phyloP scores from a whole-genome alignment of 2,329 filamentous ascomycete genomes.

The Botrytis porri region DNA sequence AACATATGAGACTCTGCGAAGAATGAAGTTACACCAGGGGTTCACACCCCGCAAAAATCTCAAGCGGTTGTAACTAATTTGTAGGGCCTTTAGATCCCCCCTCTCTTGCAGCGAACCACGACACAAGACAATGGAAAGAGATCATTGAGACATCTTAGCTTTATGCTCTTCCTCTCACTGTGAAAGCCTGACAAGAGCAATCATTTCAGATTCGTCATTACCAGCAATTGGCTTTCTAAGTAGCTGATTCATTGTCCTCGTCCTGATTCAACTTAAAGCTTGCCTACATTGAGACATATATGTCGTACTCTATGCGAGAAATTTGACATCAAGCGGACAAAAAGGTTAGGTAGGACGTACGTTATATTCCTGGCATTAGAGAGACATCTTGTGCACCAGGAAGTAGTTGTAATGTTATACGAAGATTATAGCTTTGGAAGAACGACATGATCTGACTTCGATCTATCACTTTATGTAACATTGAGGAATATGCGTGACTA shows the following conservation, averaged over 20 bases:
- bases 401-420: background rate
- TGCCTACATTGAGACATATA: background rate
- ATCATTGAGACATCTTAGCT: background rate
- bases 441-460: background rate
- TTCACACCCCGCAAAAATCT: background rate
- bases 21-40: background rate
- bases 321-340: background rate
- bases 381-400: background rate
- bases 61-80: background rate
- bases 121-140: background rate
- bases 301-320: background rate
- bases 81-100: background rate
- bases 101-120: background rate
- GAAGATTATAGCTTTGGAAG: background rate
- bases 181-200: background rate
- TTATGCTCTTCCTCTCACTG: background rate
- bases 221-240: background rate
- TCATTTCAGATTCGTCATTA: background rate
- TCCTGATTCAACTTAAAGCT: background rate
- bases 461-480: background rate
- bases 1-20: background rate
- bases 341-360: background rate
- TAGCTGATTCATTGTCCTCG: background rate
- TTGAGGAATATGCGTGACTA: background rate
- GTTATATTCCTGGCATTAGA: background rate